Evolutionary conservation across 2,329 filamentous ascomycete genomes (phyloP), one percentile per base, ranked within the genome.

Genomic region (Aspergillus novoparasiticus): DNA sequence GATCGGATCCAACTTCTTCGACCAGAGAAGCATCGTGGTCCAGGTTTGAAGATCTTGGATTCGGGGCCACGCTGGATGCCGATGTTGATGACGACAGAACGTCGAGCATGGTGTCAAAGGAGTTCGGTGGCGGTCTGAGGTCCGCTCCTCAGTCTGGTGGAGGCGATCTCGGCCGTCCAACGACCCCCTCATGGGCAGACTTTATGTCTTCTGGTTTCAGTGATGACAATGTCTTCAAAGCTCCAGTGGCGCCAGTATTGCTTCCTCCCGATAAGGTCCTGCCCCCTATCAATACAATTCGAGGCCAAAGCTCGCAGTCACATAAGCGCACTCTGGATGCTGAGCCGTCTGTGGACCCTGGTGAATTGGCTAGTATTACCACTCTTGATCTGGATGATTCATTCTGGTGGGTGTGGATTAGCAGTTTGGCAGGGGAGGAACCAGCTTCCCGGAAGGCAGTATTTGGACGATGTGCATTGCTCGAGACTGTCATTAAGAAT

Each of bases 381-480:
- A 86, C 86, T 43, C 87, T 98, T 62, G 90, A 95, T 66, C 84
- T 99, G 6, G 95, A 99, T 71, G 94, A 98, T 76, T 90, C 93
- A 1, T 99, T 99, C 78, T 99, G 95, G 95, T 98, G 95, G 94
- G 95, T 98, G 4, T 99, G 95, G 95, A 98, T 99, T 85, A 96
- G 89, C 70, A 98, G 94, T 83, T 82, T 99, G 72, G 93, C 94
- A 1, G 91, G 89, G 0, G 95, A 99, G 73, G 95, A 99, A 80
- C 91, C 94, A 0, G 79, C 88, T 0, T 86, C 90, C 54, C 88
- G 95, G 64, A 99, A 99, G 76, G 90, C 94, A 6, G 93, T 94
- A 0, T 99, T 99, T 76, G 95, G 95, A 43, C 87, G 95, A 66
- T 99, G 95, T 73, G 93, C 95, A 23, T 85, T 99, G 45, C 86